A percentile compares a stretch with the other conserved stretches of the same genome.
Evolutionary conservation across 331 rosid species (phyloP).

Genomic region (Pyrus hybrid): DNA sequence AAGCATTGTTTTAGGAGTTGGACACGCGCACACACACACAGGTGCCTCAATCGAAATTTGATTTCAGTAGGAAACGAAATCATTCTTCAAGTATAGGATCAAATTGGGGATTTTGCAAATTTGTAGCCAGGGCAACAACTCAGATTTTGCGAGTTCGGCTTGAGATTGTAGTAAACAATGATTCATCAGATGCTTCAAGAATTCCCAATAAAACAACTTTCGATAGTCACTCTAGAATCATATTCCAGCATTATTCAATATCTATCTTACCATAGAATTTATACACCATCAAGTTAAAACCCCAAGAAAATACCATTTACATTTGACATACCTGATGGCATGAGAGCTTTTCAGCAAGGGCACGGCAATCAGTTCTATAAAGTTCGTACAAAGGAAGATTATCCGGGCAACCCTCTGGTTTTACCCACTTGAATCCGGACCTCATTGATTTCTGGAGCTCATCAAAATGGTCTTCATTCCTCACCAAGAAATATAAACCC

Average conservation of each 20-base stretch:
- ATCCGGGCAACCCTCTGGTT: constrained; percentile 79
- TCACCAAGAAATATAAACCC: constrained; percentile 81
- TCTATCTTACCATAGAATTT: neutral
- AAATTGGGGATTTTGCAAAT: neutral
- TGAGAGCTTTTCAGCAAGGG: constrained; percentile 52
- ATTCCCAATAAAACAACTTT: neutral
- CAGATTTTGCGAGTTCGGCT: neutral
- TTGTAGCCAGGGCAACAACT: neutral
- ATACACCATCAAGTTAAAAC: neutral
- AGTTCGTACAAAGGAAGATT: constrained; percentile 75
- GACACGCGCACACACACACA: neutral
- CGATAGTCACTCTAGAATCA: neutral
- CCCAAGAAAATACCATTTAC: neutral
- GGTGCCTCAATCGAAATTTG: neutral
- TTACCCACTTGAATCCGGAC: constrained; percentile 60
- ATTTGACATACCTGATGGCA: constrained; percentile 69
- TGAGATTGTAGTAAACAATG: neutral
- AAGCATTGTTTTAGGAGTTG: constrained; percentile 6
- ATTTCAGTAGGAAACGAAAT: neutral
- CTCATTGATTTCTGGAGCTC: constrained; percentile 59
- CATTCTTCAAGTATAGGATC: neutral
- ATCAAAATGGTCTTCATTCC: constrained; percentile 64
- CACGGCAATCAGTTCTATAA: constrained; percentile 32
- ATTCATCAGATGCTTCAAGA: neutral
- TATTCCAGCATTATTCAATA: neutral